Conservation (phyloP, 345 rosid species). For the Diplotaxis tenuifolia region DNA sequence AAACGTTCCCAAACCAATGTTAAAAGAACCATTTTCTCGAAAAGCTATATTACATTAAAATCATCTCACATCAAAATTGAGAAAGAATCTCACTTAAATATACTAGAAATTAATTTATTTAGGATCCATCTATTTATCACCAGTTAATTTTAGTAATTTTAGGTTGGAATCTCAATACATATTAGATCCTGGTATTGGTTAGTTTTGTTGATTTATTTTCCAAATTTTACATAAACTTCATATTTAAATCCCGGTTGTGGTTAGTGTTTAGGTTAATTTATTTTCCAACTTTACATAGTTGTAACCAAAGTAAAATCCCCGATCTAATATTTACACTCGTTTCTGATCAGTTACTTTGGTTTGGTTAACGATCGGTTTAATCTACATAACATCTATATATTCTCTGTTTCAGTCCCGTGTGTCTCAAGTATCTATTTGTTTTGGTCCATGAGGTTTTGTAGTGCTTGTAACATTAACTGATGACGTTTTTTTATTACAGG, state of each 20-base stretch:
- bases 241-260: too few species aligned
- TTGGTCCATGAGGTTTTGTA: not conserved
- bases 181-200: not conserved
- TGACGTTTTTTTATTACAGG: conserved; percentile 34
- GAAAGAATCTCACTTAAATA: too few species aligned
- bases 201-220: not conserved
- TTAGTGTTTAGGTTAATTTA: not conserved
- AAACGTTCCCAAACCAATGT: too few species aligned
- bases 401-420: not conserved
- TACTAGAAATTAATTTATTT: too few species aligned
- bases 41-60: too few species aligned
- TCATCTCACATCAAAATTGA: too few species aligned
- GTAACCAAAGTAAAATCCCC: not conserved
- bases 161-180: too few species aligned
- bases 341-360: not conserved
- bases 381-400: too few species aligned
- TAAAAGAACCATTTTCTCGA: too few species aligned
- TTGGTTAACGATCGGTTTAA: not conserved
- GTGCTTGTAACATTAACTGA: not conserved
- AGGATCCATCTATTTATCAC: too few species aligned
- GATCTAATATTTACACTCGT: not conserved
- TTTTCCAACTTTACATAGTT: not conserved
- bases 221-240: not conserved
- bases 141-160: too few species aligned
- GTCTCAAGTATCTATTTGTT: not conserved